Conservation (phyloP, 345 rosid species). For the Diplotaxis tenuifolia region DNA sequence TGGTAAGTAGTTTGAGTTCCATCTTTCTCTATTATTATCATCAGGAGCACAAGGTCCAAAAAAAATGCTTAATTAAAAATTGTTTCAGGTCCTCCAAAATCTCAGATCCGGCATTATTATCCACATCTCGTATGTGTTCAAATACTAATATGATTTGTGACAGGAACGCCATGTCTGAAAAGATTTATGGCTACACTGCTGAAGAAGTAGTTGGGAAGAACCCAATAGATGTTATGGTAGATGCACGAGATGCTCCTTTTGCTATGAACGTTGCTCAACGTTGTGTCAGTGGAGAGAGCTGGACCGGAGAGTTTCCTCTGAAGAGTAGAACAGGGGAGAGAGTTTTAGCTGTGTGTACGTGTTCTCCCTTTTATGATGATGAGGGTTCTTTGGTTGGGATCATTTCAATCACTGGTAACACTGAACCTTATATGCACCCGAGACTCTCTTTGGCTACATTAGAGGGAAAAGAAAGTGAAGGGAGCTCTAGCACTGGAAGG, state of each 20-base stretch:
- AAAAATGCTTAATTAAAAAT: too few species aligned
- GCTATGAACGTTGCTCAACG: constrained; percentile 53
- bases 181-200: constrained; percentile 65
- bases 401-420: constrained; percentile 67
- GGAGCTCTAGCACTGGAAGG: constrained; percentile 44
- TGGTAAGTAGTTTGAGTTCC: constrained; percentile 55
- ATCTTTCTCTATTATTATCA: background rate
- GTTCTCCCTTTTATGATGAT: constrained; percentile 73
- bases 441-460: constrained; percentile 33
- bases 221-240: constrained; percentile 62
- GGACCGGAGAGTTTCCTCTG: constrained; percentile 87
- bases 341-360: constrained; percentile 56
- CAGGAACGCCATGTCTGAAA: constrained; percentile 91
- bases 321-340: constrained; percentile 71
- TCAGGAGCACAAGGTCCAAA: too few species aligned
- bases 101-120: too few species aligned
- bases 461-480: constrained; percentile 45
- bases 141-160: constrained; percentile 22
- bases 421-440: constrained; percentile 48
- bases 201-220: constrained; percentile 77
- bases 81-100: too few species aligned
- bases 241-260: constrained; percentile 51
- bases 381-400: constrained; percentile 67
- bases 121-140: background rate
- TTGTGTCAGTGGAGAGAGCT: constrained; percentile 63